Conservation (phyloP, 768 basidiomycete species). For the Trametes villosa region DNA sequence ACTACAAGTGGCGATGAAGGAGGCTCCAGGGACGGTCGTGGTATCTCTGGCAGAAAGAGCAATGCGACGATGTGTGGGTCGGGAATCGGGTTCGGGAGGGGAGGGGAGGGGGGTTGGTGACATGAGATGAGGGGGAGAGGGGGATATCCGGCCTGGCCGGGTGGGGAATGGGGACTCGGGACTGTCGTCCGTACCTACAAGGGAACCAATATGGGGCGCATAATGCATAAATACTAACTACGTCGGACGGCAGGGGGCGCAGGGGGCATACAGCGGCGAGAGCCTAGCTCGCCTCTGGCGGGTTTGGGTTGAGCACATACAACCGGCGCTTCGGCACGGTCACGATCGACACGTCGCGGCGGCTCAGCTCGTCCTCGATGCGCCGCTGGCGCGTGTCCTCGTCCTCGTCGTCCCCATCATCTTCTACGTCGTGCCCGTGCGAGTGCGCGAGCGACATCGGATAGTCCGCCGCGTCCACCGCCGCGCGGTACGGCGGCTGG, state of each 20-base stretch:
- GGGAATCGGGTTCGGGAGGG: neutral
- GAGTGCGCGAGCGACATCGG: constrained; percentile 40
- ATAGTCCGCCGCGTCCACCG: constrained; percentile 36
- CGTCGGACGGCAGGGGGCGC: neutral
- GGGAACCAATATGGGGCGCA: constrained; percentile 20
- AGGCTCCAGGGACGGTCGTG: constrained; percentile 14
- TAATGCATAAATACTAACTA: constrained; percentile 23
- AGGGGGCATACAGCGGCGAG: no score
- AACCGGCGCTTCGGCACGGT: constrained; percentile 73
- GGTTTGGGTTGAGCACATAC: constrained; percentile 65
- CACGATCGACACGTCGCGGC: constrained; percentile 84
- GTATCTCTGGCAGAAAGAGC: constrained; percentile 17
- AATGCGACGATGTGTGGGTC: constrained; percentile 8
- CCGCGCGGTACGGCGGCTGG: constrained; percentile 61
- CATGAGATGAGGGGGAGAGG: constrained; percentile 1
- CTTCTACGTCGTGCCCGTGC: constrained; percentile 51
- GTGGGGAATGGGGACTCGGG: no score
- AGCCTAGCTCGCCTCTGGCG: constrained; percentile 35
- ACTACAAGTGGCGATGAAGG: constrained; percentile 22
- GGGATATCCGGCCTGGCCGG: constrained; percentile 20
- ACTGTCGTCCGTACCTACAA: constrained; percentile 13
- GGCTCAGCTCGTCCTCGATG: constrained; percentile 82
- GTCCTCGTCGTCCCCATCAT: constrained; percentile 71
- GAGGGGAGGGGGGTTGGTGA: neutral
- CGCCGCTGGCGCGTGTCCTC: constrained; percentile 73